phyloP scores from a whole-genome alignment of 1,284 basidiomycete genomes.

The Laetiporus sulphureus region DNA sequence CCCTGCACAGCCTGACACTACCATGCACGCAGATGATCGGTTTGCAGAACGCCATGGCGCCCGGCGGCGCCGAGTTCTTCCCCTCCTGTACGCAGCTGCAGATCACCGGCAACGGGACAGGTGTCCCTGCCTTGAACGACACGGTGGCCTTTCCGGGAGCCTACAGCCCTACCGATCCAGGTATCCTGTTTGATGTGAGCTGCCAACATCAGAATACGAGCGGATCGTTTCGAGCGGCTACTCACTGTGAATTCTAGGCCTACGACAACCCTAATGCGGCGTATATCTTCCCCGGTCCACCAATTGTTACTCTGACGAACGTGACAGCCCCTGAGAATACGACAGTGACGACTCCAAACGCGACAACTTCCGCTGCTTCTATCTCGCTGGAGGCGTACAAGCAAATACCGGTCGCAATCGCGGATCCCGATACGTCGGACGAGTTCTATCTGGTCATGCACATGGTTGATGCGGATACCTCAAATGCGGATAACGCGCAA shows the following conservation, averaged over 20 bases:
- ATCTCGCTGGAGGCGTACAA: too few species aligned
- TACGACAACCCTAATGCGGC: conserved; percentile 6
- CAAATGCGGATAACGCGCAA: too few species aligned
- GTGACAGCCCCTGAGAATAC: too few species aligned
- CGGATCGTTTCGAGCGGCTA: not conserved
- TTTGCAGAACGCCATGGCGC: conserved; percentile 46
- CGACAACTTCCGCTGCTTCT: too few species aligned
- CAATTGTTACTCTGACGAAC: conserved; percentile 11
- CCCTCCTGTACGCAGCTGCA: conserved; percentile 59
- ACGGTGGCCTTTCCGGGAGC: conserved; percentile 58
- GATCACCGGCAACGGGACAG: conserved; percentile 45
- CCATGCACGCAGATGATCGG: conserved; percentile 41
- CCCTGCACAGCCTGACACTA: not conserved
- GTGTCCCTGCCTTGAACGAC: conserved; percentile 41
- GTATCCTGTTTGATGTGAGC: conserved; percentile 34
- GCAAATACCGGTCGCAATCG: too few species aligned
- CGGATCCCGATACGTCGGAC: too few species aligned
- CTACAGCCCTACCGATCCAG: conserved; percentile 54
- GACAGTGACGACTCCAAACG: too few species aligned
- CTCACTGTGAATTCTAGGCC: conserved; percentile 2
- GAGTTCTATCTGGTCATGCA: too few species aligned
- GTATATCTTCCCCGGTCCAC: conserved; percentile 15
- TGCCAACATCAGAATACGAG: too few species aligned
- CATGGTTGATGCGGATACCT: too few species aligned
- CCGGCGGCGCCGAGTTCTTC: conserved; percentile 66